Conservation (phyloP, 352 stramenopile species). For the Pythium catenulatum region DNA sequence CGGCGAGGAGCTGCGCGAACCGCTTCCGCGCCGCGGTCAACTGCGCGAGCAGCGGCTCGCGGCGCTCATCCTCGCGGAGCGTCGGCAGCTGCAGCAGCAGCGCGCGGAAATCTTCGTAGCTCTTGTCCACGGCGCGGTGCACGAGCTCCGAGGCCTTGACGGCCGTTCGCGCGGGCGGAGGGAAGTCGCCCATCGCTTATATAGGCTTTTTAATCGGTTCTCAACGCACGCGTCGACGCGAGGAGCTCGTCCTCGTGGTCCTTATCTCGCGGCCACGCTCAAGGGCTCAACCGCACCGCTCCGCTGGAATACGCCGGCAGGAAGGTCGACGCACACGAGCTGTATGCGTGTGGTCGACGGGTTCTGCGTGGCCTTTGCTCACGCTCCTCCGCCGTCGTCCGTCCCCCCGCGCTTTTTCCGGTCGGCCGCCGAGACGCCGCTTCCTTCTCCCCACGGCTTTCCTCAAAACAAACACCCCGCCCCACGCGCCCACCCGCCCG, state of each 20-base stretch:
- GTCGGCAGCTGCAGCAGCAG: conserved; percentile 83
- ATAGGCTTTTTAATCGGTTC: background rate
- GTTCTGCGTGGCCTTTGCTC: no score
- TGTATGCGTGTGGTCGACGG: no score
- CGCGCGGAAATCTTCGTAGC: conserved; percentile 89
- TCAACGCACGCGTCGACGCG: no score
- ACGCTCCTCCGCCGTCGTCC: background rate
- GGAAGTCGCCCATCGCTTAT: conserved; percentile 82
- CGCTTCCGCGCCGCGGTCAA: conserved; percentile 79
- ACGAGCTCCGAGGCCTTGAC: conserved; percentile 89
- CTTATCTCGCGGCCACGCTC: no score
- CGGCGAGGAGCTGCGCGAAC: conserved; percentile 86
- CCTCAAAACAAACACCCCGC: conserved; percentile 47
- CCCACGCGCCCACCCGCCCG: conserved; percentile 19
- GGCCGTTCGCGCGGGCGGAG: conserved; percentile 73
- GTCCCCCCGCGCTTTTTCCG: conserved; percentile 2
- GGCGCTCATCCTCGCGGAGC: conserved; percentile 86
- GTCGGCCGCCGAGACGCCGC: conserved; percentile 10
- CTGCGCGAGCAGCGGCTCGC: conserved; percentile 81
- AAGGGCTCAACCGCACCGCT: no score
- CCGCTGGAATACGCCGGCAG: no score
- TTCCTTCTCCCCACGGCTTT: conserved; percentile 21
- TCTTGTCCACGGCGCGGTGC: conserved; percentile 88
- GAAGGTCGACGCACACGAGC: no score
- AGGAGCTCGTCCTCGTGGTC: conserved; percentile 30